A percentile compares a stretch with the other conserved stretches of the same genome.
Evolutionary conservation across 1,139 yeast species (phyloP).

Genomic region (Hemisphaericaspora subhashii): DNA sequence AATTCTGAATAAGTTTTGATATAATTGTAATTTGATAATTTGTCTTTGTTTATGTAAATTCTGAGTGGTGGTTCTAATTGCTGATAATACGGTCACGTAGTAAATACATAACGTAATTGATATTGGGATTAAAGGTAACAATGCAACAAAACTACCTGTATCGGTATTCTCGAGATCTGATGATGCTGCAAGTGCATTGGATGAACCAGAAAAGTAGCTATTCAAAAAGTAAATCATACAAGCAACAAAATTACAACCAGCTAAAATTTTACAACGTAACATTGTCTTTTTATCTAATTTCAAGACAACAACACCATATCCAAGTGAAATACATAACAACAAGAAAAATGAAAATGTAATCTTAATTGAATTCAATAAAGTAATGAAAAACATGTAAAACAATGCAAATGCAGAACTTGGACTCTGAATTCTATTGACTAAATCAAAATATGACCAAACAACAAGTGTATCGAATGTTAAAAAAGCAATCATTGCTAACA

Average conservation of each 20-base stretch:
- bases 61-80: slow-evolving; percentile 73
- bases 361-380: slow-evolving; percentile 77
- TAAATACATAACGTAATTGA: slow-evolving; percentile 68
- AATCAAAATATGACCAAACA: slow-evolving; percentile 90
- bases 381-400: slow-evolving; percentile 73
- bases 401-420: slow-evolving; percentile 62
- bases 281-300: slow-evolving; percentile 74
- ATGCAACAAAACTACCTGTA: slow-evolving; percentile 27
- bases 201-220: slow-evolving; percentile 54
- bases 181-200: slow-evolving; percentile 30
- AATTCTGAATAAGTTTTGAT: slow-evolving; percentile 72
- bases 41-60: slow-evolving; percentile 83
- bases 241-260: slow-evolving; percentile 69
- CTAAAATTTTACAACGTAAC: slow-evolving; percentile 78
- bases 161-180: slow-evolving; percentile 22
- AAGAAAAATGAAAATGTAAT: slow-evolving; percentile 87
- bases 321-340: slow-evolving; percentile 80
- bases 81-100: slow-evolving; percentile 71
- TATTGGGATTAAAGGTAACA: slow-evolving; percentile 63
- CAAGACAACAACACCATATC: slow-evolving; percentile 91
- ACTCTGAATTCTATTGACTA: slow-evolving; percentile 61
- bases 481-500: slow-evolving; percentile 81
- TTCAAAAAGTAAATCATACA: slow-evolving; percentile 68
- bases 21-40: slow-evolving; percentile 84
- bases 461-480: slow-evolving; percentile 82